Evolutionary conservation across 2,329 filamentous ascomycete genomes (phyloP).

Genomic region (Cladophialophora immunda): DNA sequence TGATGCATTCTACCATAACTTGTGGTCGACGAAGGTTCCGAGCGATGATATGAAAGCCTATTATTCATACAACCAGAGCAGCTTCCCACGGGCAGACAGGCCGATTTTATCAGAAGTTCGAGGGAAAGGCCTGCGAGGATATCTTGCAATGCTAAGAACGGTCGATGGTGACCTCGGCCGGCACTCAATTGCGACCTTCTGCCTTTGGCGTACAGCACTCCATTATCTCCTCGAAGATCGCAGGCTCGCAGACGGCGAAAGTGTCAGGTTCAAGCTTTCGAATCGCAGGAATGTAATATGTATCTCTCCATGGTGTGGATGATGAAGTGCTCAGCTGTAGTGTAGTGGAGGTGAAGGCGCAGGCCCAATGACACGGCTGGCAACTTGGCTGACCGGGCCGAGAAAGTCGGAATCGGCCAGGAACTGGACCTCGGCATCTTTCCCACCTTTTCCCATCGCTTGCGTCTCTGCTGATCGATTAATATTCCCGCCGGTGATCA

Average conservation of each 20-base stretch:
- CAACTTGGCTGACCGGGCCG: conserved; percentile 19
- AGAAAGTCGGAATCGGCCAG: conserved; percentile 6
- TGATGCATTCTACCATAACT: not conserved
- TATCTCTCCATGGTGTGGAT: too few species aligned
- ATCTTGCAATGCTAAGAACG: too few species aligned
- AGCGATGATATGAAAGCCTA: not conserved
- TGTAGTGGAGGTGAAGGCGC: too few species aligned
- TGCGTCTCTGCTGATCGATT: not conserved
- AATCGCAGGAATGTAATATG: too few species aligned
- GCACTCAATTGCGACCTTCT: too few species aligned
- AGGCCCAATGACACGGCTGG: not conserved
- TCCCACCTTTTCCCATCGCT: not conserved
- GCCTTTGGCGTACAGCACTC: too few species aligned
- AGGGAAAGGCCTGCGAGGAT: not conserved
- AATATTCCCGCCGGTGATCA: conserved; percentile 1
- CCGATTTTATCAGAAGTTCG: not conserved
- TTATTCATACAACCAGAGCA: not conserved
- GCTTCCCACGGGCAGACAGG: too few species aligned
- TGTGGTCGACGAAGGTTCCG: not conserved
- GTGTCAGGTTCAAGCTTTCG: too few species aligned
- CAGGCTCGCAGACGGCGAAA: too few species aligned
- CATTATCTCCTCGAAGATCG: too few species aligned
- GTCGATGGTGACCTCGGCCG: too few species aligned
- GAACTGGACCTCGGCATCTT: conserved; percentile 17
- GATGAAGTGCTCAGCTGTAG: too few species aligned